Percentiles rank a stretch among this genome's conserved stretches.
These are phyloP conservation scores for Dendrothele bispora DNA, from an alignment of 768 basidiomycete species.

Conservation along the genomic window DNA sequence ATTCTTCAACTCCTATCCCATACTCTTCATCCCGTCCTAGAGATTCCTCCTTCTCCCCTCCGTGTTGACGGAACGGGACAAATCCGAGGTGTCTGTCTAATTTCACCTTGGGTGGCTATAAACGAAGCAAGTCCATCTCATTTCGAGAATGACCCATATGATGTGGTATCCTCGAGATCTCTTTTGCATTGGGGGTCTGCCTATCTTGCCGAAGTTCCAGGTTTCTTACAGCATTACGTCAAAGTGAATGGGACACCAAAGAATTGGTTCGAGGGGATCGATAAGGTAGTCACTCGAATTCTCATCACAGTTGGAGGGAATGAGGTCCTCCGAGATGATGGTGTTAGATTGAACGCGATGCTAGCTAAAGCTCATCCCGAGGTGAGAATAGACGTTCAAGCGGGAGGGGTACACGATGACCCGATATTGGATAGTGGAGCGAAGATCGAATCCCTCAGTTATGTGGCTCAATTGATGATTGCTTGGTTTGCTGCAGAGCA, in stretches of 20 bases:
- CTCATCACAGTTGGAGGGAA: slow-evolving; percentile 34
- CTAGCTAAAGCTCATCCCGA: slow-evolving; percentile 18
- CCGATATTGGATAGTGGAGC: slow-evolving; percentile 32
- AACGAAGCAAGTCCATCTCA: slow-evolving; percentile 21
- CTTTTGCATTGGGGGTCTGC: slow-evolving; percentile 15
- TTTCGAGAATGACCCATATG: slow-evolving; percentile 22
- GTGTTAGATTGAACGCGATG: slow-evolving; percentile 21
- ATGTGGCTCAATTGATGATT: no score
- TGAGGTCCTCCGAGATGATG: slow-evolving; percentile 35
- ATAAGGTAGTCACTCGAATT: slow-evolving; percentile 30
- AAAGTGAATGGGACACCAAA: slow-evolving; percentile 31
- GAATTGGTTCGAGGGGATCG: slow-evolving; percentile 33
- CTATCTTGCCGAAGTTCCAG: slow-evolving; percentile 26
- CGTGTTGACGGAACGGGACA: slow-evolving; percentile 1
- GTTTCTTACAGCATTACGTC: slow-evolving; percentile 25
- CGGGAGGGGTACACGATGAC: slow-evolving; percentile 37
- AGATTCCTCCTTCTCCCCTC: slow-evolving; percentile 20
- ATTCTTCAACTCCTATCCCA: slow-evolving; percentile 29
- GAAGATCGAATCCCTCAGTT: no score
- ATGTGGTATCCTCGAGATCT: slow-evolving; percentile 18
- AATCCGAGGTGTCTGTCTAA: slow-evolving; percentile 23
- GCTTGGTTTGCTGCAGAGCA: no score
- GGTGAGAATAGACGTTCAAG: slow-evolving; percentile 26
- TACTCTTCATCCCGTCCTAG: slow-evolving; percentile 27
- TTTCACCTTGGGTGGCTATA: slow-evolving; percentile 36